phyloP scores from a whole-genome alignment of 768 basidiomycete genomes.

The Nidularia pulvinata region DNA sequence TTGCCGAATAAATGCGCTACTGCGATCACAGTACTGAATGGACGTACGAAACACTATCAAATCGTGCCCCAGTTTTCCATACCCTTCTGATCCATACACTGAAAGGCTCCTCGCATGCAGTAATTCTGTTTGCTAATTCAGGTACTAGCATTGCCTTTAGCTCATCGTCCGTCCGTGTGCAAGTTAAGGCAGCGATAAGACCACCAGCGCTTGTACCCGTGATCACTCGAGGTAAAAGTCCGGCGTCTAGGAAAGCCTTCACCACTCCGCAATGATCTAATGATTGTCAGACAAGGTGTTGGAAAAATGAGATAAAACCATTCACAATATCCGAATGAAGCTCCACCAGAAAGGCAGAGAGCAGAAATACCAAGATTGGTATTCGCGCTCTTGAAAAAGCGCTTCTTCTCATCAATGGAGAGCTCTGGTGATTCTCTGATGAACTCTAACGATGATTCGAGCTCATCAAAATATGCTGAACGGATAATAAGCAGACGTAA shows the following conservation, averaged over 20 bases:
- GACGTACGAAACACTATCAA: conserved; percentile 70
- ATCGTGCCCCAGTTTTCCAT: conserved; percentile 90
- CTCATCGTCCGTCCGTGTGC: conserved; percentile 90
- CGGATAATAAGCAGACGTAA: neutral
- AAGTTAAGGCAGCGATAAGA: conserved; percentile 72
- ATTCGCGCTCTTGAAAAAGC: conserved; percentile 89
- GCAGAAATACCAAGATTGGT: conserved; percentile 84
- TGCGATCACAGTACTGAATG: neutral
- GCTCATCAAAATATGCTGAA: conserved; percentile 81
- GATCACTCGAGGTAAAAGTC: conserved; percentile 87
- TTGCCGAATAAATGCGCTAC: no score
- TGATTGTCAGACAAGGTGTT: neutral
- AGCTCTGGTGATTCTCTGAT: conserved; percentile 75
- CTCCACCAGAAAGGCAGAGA: conserved; percentile 95
- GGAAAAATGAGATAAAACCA: neutral
- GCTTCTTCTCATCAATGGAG: conserved; percentile 84
- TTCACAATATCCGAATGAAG: conserved; percentile 91
- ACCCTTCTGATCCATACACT: conserved; percentile 71
- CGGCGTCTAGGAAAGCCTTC: conserved; percentile 87
- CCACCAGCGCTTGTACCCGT: conserved; percentile 96
- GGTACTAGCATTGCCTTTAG: conserved; percentile 78
- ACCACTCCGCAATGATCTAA: conserved; percentile 92
- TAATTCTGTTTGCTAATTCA: conserved; percentile 79
- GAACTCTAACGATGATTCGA: conserved; percentile 73
- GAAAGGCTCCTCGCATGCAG: conserved; percentile 80